A percentile compares a stretch with the other conserved stretches of the same genome.
phyloP scores from a whole-genome alignment of 2,329 filamentous ascomycete species.

The Sclerotinia nivalis region DNA sequence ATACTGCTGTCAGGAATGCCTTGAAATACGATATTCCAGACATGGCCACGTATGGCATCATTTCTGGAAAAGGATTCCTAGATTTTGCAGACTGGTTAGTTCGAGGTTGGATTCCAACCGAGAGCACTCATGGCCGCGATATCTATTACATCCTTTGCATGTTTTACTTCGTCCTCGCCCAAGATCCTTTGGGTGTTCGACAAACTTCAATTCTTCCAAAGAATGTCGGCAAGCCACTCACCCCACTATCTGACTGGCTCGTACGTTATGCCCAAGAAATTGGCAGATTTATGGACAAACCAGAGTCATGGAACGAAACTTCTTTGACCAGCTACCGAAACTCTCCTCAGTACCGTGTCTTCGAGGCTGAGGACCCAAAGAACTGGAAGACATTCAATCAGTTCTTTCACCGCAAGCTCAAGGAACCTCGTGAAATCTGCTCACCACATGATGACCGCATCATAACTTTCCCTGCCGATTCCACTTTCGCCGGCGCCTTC shows the following conservation, averaged over 20 bases:
- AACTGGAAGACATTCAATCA: conserved; percentile 46
- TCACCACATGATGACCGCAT: conserved; percentile 44
- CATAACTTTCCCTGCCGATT: conserved; percentile 46
- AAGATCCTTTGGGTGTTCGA: conserved; percentile 37
- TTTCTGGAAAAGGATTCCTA: conserved; percentile 13
- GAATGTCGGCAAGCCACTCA: conserved; percentile 38
- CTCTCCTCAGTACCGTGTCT: conserved; percentile 39
- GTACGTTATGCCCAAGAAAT: conserved; percentile 44
- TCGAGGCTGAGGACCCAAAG: conserved; percentile 42
- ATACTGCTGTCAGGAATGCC: conserved; percentile 19
- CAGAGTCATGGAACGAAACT: conserved; percentile 40
- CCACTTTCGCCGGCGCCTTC: conserved; percentile 38
- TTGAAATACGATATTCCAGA: conserved; percentile 10
- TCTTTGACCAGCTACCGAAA: conserved; percentile 42
- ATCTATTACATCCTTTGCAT: conserved; percentile 44
- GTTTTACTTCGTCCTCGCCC: conserved; percentile 47
- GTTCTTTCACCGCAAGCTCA: conserved; percentile 45
- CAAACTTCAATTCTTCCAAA: conserved; percentile 41
- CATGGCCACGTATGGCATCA: conserved; percentile 12
- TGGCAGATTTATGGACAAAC: conserved; percentile 43
- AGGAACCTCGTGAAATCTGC: conserved; percentile 42
- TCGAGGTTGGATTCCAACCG: conserved; percentile 43
- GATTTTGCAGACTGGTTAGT: conserved; percentile 21
- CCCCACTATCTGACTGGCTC: conserved; percentile 44
- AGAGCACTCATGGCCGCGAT: conserved; percentile 42